A percentile compares a stretch with the other conserved stretches of the same genome.
These are phyloP conservation scores for Chlamydomonas sp. DNA, from an alignment of 139 green algal species.

Conservation along the genomic window DNA sequence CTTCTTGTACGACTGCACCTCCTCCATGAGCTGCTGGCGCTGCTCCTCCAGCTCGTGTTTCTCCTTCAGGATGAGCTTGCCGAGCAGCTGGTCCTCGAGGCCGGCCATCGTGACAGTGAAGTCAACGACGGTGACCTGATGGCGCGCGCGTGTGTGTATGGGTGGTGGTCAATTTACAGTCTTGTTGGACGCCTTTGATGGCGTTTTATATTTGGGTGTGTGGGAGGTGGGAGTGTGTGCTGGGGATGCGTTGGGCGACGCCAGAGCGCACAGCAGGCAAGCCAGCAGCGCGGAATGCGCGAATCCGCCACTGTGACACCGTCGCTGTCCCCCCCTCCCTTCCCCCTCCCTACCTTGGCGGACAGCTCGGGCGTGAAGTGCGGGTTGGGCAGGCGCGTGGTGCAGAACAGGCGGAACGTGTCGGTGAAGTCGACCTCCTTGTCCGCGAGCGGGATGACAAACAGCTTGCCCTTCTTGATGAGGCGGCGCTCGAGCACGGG, in stretches of 20 bases:
- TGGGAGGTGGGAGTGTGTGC: background rate
- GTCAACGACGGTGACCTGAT: slow-evolving; percentile 78
- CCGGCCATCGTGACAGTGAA: slow-evolving; percentile 90
- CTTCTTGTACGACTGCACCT: slow-evolving; percentile 86
- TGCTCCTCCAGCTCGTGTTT: slow-evolving; percentile 93
- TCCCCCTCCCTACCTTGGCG: slow-evolving; percentile 61
- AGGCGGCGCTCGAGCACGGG: slow-evolving; percentile 79
- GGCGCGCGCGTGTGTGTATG: slow-evolving; percentile 1
- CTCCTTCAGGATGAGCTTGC: slow-evolving; percentile 89
- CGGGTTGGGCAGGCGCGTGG: slow-evolving; percentile 84
- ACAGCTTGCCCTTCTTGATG: slow-evolving; percentile 52
- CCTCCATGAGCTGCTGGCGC: slow-evolving; percentile 75
- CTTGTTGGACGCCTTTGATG: too few relatives aligned
- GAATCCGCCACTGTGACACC: too few relatives aligned
- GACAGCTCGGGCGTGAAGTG: slow-evolving; percentile 88
- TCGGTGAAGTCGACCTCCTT: slow-evolving; percentile 87
- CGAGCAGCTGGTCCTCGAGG: slow-evolving; percentile 93
- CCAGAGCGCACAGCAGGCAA: background rate
- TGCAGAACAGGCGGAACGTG: slow-evolving; percentile 85
- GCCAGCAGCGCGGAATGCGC: too few relatives aligned
- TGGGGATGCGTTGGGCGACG: too few relatives aligned
- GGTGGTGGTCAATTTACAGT: too few relatives aligned
- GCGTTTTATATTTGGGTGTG: slow-evolving; percentile 11
- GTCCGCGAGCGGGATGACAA: slow-evolving; percentile 67
- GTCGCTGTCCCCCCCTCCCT: too few relatives aligned